Conservation (phyloP, 192 early-diverging fungal genomes). For the Funneliformis geosporum region DNA sequence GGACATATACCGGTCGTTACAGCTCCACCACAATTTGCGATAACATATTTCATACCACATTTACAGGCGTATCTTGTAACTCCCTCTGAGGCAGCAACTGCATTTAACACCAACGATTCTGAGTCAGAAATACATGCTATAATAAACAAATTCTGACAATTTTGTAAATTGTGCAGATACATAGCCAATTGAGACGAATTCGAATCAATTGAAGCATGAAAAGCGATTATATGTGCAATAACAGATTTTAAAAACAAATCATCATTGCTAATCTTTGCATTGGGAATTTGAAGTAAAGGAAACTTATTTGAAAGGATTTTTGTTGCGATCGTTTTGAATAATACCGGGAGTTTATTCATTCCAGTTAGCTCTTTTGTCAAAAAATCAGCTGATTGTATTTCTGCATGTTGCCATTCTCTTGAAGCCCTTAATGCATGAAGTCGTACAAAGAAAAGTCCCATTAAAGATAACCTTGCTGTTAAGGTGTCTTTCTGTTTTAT, state of each 20-base stretch:
- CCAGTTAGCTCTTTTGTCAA: neutral
- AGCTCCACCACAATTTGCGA: slow-evolving; percentile 4
- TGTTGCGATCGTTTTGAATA: neutral
- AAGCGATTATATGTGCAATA: slow-evolving; percentile 20
- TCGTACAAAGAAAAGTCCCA: slow-evolving; percentile 13
- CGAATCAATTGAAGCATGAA: slow-evolving; percentile 19
- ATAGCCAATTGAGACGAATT: slow-evolving; percentile 18
- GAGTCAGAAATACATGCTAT: slow-evolving; percentile 16
- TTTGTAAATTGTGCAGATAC: slow-evolving; percentile 12
- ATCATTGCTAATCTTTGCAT: neutral
- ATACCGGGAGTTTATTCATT: neutral
- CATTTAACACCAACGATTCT: slow-evolving; percentile 16
- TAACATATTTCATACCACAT: slow-evolving; percentile 27
- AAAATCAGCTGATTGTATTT: slow-evolving; percentile 11
- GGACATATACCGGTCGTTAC: neutral
- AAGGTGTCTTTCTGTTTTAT: neutral
- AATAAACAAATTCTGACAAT: neutral
- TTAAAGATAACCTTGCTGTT: neutral
- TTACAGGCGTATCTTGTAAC: slow-evolving; percentile 12
- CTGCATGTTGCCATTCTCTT: neutral
- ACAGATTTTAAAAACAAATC: slow-evolving; percentile 28
- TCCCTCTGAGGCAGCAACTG: neutral
- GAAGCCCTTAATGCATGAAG: slow-evolving; percentile 2
- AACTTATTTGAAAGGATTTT: slow-evolving; percentile 10
- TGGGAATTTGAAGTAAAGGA: slow-evolving; percentile 4